These are phyloP conservation scores for Avicennia marina DNA, from an alignment of 257 asterid species.

Conservation along the genomic window DNA sequence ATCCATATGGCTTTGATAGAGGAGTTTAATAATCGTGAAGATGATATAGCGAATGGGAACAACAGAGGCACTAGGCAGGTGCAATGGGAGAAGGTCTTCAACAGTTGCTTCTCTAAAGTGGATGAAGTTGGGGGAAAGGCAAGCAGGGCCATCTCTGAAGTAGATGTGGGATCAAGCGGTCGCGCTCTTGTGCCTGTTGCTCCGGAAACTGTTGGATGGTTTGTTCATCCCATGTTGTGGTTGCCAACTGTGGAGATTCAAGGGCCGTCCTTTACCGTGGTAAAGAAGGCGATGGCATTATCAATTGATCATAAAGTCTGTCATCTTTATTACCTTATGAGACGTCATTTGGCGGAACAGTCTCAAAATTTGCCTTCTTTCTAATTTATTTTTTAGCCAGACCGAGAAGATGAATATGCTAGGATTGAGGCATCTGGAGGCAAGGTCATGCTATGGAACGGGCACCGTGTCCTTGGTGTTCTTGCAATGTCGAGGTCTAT, in stretches of 20 bases:
- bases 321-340: neutral
- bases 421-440: slow-evolving; percentile 93
- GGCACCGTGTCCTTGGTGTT: slow-evolving; percentile 87
- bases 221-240: slow-evolving; percentile 71
- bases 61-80: slow-evolving; percentile 42
- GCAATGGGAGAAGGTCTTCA: slow-evolving; percentile 72
- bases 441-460: slow-evolving; percentile 88
- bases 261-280: slow-evolving; percentile 88
- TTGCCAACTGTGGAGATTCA: slow-evolving; percentile 82
- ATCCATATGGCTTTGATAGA: slow-evolving; percentile 64
- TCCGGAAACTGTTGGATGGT: slow-evolving; percentile 72
- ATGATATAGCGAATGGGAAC: slow-evolving; percentile 28
- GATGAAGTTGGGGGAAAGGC: too few species aligned
- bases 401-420: slow-evolving; percentile 73
- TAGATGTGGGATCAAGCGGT: too few species aligned
- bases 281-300: slow-evolving; percentile 63
- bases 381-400: slow-evolving; percentile 42
- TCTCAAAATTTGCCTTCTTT: slow-evolving; percentile 6
- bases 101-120: too few species aligned
- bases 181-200: too few species aligned
- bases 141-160: too few species aligned
- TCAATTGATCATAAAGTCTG: slow-evolving; percentile 79
- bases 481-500: slow-evolving; percentile 95
- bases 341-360: neutral
- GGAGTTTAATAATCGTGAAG: slow-evolving; percentile 38